A percentile compares a stretch with the other conserved stretches of the same genome.
phyloP scores from a whole-genome alignment of 2,329 filamentous ascomycete species.

The Cercospora beticola region DNA sequence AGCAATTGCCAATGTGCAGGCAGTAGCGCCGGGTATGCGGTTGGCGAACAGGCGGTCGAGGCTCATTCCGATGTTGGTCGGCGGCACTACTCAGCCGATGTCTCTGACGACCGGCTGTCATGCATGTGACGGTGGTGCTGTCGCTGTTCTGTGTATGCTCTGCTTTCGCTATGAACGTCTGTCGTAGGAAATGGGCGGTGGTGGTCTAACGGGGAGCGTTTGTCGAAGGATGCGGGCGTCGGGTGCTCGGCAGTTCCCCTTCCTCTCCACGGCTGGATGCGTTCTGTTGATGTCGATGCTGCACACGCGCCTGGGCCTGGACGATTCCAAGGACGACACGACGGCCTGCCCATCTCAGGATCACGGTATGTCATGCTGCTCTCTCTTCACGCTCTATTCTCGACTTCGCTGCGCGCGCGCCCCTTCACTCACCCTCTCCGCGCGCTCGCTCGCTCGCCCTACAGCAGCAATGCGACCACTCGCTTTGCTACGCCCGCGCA shows the following conservation, averaged over 20 bases:
- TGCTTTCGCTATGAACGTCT: not conserved
- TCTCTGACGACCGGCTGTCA: not conserved
- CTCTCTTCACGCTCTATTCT: not conserved
- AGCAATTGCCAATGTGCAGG: not conserved
- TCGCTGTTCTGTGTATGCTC: not conserved
- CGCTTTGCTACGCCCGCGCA: not conserved
- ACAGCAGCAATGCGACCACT: not conserved
- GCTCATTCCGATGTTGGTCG: slow-evolving; percentile 4
- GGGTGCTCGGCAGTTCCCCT: not conserved
- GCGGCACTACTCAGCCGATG: slow-evolving; percentile 7
- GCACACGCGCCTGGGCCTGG: not conserved
- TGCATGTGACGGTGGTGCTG: not conserved
- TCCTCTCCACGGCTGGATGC: not conserved
- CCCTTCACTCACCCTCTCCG: not conserved
- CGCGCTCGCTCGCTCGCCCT: not conserved
- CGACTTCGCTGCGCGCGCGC: not conserved
- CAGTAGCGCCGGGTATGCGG: slow-evolving; percentile 4
- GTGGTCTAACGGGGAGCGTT: not conserved
- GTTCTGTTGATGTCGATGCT: not conserved
- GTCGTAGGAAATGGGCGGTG: no score
- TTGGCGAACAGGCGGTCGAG: not conserved
- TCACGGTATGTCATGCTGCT: not conserved
- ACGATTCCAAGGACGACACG: not conserved
- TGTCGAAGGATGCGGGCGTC: not conserved
- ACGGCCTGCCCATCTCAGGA: not conserved